A percentile compares a stretch with the other conserved stretches of the same genome.
Evolutionary conservation across 257 asterid species (phyloP).

Genomic region (Haberlea rhodopensis): DNA sequence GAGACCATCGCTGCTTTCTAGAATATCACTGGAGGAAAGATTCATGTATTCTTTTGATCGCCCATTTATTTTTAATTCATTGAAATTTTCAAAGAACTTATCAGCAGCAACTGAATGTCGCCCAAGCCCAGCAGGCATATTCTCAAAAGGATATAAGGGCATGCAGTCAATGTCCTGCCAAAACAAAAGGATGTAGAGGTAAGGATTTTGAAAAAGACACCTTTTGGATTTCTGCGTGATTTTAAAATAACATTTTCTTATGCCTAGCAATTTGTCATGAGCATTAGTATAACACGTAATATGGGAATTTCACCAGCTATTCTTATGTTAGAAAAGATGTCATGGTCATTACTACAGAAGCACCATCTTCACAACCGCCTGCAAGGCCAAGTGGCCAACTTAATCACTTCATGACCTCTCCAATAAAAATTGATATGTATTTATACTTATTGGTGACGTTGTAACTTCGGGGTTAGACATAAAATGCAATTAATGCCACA

Average conservation of each 20-base stretch:
- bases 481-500: slow-evolving; percentile 6
- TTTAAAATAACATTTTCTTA: slow-evolving; percentile 11
- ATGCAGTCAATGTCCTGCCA: slow-evolving; percentile 87
- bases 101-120: slow-evolving; percentile 45
- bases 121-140: slow-evolving; percentile 59
- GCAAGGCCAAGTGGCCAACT: no score
- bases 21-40: no score
- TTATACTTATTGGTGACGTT: not conserved
- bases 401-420: no score
- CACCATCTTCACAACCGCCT: no score
- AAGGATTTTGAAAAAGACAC: slow-evolving; percentile 7
- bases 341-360: no score
- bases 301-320: no score
- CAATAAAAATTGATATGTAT: no score
- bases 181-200: slow-evolving; percentile 19
- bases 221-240: no score
- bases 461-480: slow-evolving; percentile 6
- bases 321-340: no score
- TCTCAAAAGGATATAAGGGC: slow-evolving; percentile 76
- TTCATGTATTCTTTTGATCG: slow-evolving; percentile 49
- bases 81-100: slow-evolving; percentile 51
- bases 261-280: no score
- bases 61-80: slow-evolving; percentile 52
- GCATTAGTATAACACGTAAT: no score
- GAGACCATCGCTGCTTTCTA: slow-evolving; percentile 45